phyloP scores from a whole-genome alignment of 129 eudicot genomes.

The Oenanthe sinensis region DNA sequence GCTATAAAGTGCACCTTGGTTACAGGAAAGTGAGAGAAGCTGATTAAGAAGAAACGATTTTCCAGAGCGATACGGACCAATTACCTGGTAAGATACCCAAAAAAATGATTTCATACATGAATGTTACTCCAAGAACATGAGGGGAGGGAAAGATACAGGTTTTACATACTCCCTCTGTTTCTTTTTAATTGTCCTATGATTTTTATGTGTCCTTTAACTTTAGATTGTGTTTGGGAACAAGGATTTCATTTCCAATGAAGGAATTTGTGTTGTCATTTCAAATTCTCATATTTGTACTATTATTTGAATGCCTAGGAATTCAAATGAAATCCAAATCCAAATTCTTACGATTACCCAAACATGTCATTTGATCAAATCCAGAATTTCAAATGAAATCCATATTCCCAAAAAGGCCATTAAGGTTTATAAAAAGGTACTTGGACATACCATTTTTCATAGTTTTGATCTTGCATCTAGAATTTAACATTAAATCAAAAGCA shows the following conservation, averaged over 20 bases:
- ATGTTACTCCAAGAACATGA: neutral
- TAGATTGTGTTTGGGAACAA: no score
- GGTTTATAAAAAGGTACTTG: neutral
- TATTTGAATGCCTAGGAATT: no score
- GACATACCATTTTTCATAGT: neutral
- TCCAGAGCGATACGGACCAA: slow-evolving; percentile 99
- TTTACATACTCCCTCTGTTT: neutral
- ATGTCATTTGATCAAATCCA: no score
- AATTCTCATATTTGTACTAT: no score
- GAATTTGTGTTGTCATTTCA: no score
- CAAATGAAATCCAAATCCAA: no score
- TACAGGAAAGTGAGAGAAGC: slow-evolving; percentile 89
- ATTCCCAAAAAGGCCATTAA: no score
- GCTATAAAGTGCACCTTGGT: slow-evolving; percentile 53
- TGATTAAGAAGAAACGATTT: slow-evolving; percentile 95
- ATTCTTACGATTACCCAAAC: no score
- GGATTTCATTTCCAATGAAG: no score
- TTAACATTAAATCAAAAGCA: neutral
- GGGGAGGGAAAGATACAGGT: neutral
- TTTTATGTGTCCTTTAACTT: no score
- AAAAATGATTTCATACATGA: neutral
- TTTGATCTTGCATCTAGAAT: neutral
- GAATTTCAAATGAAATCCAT: no score
- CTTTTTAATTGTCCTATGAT: neutral
- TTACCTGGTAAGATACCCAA: slow-evolving; percentile 53